phyloP scores from a whole-genome alignment of 108 stramenopile genomes.

The Nitzschia palea region DNA sequence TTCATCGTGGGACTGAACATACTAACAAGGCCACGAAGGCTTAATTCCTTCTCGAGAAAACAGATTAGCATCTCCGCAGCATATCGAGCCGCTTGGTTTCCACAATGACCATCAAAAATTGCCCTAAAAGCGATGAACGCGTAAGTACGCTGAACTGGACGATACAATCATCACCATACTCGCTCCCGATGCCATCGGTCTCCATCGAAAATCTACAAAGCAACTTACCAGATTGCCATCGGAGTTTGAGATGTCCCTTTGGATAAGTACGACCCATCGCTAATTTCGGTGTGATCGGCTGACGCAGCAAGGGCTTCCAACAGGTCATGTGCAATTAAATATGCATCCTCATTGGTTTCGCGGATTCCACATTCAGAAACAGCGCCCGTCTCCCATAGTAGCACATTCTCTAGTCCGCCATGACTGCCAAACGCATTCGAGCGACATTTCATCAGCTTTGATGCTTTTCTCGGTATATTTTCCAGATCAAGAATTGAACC shows the following conservation, averaged over 20 bases:
- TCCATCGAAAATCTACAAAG: no score
- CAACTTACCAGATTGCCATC: no score
- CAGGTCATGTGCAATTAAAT: constrained; percentile 57
- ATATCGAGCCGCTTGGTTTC: constrained; percentile 78
- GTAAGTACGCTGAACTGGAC: no score
- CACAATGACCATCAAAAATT: constrained; percentile 85
- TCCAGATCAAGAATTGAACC: constrained; percentile 64
- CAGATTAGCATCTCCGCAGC: constrained; percentile 56
- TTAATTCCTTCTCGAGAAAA: constrained; percentile 54
- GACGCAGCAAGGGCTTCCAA: no score
- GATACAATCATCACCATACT: constrained; percentile 12
- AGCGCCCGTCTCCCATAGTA: constrained; percentile 78
- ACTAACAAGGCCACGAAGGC: not conserved
- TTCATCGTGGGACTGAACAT: not conserved
- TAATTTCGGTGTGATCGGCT: no score
- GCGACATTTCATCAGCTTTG: constrained; percentile 37
- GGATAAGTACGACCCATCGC: no score
- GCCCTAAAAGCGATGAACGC: no score
- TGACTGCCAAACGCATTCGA: constrained; percentile 35
- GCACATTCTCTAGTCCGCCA: constrained; percentile 16
- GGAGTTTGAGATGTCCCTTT: not conserved
- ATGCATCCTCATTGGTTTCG: constrained; percentile 77
- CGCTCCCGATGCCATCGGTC: not conserved
- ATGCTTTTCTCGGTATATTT: constrained; percentile 60
- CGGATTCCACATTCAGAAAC: constrained; percentile 76